Evolutionary conservation across 1,139 yeast genomes (phyloP), one percentile per base, ranked within the genome.

Genomic region (Chernovozyma sophiae-reginae): DNA sequence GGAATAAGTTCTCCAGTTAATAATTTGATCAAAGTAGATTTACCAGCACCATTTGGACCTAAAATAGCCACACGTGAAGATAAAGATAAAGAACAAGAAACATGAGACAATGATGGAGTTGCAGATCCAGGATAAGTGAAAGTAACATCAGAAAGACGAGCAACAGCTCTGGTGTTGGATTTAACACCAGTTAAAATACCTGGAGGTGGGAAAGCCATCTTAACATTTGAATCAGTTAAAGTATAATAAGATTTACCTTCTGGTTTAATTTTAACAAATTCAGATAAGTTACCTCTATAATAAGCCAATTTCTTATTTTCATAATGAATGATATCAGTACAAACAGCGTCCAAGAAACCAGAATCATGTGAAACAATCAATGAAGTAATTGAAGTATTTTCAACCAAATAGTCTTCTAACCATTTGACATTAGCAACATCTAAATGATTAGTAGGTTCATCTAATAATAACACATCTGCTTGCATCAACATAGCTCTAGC

Each of bases 31-130:
- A 92, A 74, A 15, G 98, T 92, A 6, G 97, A 87, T 62, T 92
- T 92, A 70, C 98, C 98, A 40, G 98, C 98, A 74, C 98, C 98
- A 60, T 92, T 92, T 46, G 98, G 97, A 39, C 98, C 98, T 45
- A 92, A 68, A 54, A 92, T 82, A 32, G 97, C 98, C 47, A 92
- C 96, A 68, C 98, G 84, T 30, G 97, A 90, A 14, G 96, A 86
- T 45, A 92, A 72, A 1, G 96, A 85, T 45, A 92, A 74, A 12
- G 96, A 84, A 64, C 95, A 86, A 3, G 96, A 82, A 35, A 89
- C 95, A 56, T 86, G 58, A 22, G 61, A 56, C 52, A 92, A 72
- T 3, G 96, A 86, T 24, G 97, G 96, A 58, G 85, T 85, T 13
- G 77, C 63, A 27, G 90, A 86, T 40, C 96, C 95, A 19, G 97